Conservation (phyloP, 768 basidiomycete species). For the Russula virescens region DNA sequence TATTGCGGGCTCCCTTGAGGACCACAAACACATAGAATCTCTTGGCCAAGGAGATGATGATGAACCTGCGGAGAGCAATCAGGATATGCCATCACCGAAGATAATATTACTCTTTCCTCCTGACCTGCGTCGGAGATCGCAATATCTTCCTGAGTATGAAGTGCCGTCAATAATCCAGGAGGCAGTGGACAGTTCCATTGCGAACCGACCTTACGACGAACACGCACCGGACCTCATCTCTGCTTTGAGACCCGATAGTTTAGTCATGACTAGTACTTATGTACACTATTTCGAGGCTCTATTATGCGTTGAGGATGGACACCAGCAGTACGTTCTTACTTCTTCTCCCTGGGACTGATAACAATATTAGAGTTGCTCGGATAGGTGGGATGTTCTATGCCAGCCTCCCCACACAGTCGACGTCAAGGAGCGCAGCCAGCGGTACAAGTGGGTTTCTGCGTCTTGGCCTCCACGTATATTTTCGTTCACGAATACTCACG, state of each 20-base stretch:
- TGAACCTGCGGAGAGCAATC: neutral
- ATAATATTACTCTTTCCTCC: neutral
- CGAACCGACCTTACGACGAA: neutral
- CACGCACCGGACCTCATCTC: neutral
- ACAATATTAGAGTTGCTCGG: conserved; percentile 32
- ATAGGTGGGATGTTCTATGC: conserved; percentile 2
- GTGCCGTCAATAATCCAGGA: conserved; percentile 6
- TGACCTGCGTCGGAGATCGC: neutral
- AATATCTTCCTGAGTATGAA: conserved; percentile 4
- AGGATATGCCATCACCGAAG: neutral
- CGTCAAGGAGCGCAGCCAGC: neutral
- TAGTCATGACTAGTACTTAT: conserved; percentile 9
- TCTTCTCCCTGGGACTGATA: conserved; percentile 6
- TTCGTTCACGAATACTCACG: neutral
- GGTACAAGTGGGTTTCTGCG: neutral
- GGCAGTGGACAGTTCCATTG: neutral
- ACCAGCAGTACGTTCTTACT: conserved; percentile 43
- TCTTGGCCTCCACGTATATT: neutral
- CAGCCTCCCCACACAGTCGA: neutral
- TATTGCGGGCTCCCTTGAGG: conserved; percentile 11
- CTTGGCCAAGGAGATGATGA: neutral
- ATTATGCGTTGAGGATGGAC: conserved; percentile 29
- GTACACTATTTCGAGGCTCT: conserved; percentile 9
- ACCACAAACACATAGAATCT: conserved; percentile 1
- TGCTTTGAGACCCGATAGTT: neutral